Evolutionary conservation across 2,329 filamentous ascomycete genomes (phyloP).

Genomic region (Calonectria pteridis): DNA sequence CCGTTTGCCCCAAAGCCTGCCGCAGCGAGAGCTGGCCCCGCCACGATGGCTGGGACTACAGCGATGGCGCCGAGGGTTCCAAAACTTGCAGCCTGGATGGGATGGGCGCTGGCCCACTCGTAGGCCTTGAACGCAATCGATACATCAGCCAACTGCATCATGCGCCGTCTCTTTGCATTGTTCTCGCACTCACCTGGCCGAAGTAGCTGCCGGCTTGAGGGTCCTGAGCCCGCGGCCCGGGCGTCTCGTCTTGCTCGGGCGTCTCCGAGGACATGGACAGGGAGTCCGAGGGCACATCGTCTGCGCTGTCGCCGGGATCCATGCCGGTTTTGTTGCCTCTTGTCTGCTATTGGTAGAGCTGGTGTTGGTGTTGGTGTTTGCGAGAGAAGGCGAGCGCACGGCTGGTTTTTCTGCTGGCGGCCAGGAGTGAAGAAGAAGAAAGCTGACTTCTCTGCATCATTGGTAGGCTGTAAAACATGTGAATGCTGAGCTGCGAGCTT

Average conservation of each 20-base stretch:
- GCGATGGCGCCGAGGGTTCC: conserved; percentile 22
- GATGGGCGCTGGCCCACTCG: neutral
- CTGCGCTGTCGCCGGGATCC: neutral
- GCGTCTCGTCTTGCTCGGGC: neutral
- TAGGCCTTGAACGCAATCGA: neutral
- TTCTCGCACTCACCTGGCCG: neutral
- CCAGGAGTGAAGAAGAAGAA: neutral
- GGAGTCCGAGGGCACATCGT: neutral
- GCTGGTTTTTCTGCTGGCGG: too few species aligned
- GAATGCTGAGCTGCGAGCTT: neutral
- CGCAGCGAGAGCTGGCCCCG: conserved; percentile 21
- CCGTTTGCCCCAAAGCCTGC: conserved; percentile 37
- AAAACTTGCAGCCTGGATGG: conserved; percentile 5
- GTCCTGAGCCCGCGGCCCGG: neutral
- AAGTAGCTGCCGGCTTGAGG: neutral
- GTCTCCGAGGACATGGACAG: neutral
- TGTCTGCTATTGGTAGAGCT: too few species aligned
- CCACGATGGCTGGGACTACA: conserved; percentile 26
- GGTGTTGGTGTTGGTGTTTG: neutral
- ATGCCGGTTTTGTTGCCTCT: neutral
- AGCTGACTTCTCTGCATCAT: neutral
- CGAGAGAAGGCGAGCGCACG: too few species aligned
- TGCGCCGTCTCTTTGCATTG: neutral
- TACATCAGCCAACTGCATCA: neutral
- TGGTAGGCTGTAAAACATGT: neutral